Conservation (phyloP, 495 filamentous ascomycete genomes). For the Penicillium pulvis region DNA sequence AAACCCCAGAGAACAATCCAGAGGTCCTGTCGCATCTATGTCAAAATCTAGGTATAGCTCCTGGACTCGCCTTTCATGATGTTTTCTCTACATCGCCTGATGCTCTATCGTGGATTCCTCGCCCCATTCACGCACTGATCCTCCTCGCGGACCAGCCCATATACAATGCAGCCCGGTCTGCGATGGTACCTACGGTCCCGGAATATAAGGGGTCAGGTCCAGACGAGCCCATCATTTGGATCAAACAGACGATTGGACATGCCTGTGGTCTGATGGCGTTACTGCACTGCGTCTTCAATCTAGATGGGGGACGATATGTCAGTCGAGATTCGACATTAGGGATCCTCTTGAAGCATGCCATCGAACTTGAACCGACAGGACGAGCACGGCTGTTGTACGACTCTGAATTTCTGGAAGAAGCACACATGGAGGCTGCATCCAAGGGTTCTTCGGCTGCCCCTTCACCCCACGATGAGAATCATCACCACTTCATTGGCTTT, state of each 20-base stretch:
- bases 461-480: constrained; percentile 59
- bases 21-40: constrained; percentile 57
- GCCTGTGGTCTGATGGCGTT: constrained; percentile 66
- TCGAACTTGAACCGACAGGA: constrained; percentile 39
- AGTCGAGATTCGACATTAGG: constrained; percentile 32
- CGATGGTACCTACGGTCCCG: constrained; percentile 33
- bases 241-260: constrained; percentile 66
- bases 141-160: constrained; percentile 55
- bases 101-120: constrained; percentile 56
- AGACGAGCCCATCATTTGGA: constrained; percentile 61
- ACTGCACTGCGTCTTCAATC: constrained; percentile 60
- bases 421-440: constrained; percentile 69
- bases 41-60: constrained; percentile 55
- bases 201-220: constrained; percentile 53
- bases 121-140: constrained; percentile 59
- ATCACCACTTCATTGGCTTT: constrained; percentile 79
- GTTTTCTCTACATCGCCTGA: constrained; percentile 57
- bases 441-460: constrained; percentile 70
- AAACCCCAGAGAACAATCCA: constrained; percentile 61
- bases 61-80: constrained; percentile 58
- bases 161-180: constrained; percentile 38
- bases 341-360: constrained; percentile 26
- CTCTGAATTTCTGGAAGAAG: constrained; percentile 64
- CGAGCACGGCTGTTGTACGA: constrained; percentile 71
- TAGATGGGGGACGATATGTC: constrained; percentile 44